A percentile compares a stretch with the other conserved stretches of the same genome.
These are phyloP conservation scores for Guadua angustifolia DNA, from an alignment of 176 grass and related monocot species.

Conservation along the genomic window DNA sequence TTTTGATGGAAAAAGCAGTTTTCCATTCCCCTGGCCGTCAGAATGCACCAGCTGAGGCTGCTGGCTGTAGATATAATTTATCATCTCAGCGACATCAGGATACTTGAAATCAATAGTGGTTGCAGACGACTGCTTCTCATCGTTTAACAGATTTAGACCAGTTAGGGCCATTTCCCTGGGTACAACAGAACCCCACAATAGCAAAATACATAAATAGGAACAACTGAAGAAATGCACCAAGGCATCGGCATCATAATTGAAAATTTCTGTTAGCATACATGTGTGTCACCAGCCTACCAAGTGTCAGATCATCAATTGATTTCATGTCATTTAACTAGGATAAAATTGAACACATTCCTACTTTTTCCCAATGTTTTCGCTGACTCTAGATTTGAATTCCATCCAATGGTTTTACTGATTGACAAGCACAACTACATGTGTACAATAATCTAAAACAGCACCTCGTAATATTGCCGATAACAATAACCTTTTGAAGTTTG, in stretches of 20 bases:
- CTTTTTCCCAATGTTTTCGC: not conserved
- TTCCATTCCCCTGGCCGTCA: constrained; percentile 56
- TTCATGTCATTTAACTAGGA: constrained; percentile 31
- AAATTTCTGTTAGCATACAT: not conserved
- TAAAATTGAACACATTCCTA: not conserved
- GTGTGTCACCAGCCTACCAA: not conserved
- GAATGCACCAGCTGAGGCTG: constrained; percentile 68
- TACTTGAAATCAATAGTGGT: constrained; percentile 61
- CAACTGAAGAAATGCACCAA: constrained; percentile 21
- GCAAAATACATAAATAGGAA: constrained; percentile 25
- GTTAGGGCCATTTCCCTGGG: constrained; percentile 93
- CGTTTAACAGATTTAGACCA: constrained; percentile 78
- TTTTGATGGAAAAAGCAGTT: constrained; percentile 72
- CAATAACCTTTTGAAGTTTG: not conserved
- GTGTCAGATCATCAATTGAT: constrained; percentile 31
- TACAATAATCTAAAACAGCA: constrained; percentile 1
- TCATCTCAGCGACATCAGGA: constrained; percentile 67
- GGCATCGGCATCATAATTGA: not conserved
- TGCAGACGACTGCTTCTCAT: constrained; percentile 56
- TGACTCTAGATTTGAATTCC: not conserved
- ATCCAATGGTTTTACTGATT: constrained; percentile 10
- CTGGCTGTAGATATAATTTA: constrained; percentile 73
- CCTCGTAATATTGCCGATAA: constrained; percentile 3
- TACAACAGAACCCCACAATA: constrained; percentile 40
- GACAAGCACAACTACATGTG: not conserved